Conservation (phyloP, 768 basidiomycete genomes). For the Exidia glandulosa region DNA sequence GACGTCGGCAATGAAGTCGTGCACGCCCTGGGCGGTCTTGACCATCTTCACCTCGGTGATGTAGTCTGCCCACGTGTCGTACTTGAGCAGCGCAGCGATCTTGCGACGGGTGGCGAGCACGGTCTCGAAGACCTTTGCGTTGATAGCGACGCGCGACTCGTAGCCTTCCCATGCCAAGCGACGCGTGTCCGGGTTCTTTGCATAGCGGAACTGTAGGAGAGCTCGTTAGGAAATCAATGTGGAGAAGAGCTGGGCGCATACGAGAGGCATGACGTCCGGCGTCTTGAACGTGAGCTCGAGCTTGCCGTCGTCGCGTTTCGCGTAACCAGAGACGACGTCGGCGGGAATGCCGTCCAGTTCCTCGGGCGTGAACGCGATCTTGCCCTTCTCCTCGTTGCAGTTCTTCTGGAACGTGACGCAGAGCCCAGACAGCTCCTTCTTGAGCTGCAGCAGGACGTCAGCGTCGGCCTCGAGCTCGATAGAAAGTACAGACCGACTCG, state of each 20-base stretch:
- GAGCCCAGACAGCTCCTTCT: conserved; percentile 66
- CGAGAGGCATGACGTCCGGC: conserved; percentile 41
- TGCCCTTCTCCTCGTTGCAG: not conserved
- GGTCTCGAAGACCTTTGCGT: conserved; percentile 58
- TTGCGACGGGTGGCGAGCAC: conserved; percentile 59
- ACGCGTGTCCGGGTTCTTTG: conserved; percentile 59
- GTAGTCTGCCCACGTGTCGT: conserved; percentile 77
- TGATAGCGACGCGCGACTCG: conserved; percentile 57
- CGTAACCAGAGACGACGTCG: not conserved
- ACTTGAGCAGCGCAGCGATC: conserved; percentile 57
- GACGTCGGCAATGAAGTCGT: conserved; percentile 72
- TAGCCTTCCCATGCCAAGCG: conserved; percentile 51
- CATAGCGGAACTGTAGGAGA: conserved; percentile 59
- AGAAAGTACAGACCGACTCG: conserved; percentile 18
- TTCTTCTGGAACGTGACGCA: conserved; percentile 54
- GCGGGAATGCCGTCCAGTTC: not conserved
- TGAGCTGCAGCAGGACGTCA: conserved; percentile 23
- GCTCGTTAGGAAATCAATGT: not conserved
- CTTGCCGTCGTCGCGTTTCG: not conserved
- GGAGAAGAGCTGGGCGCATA: conserved; percentile 20
- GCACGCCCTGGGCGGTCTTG: conserved; percentile 52
- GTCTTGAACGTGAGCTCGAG: not conserved
- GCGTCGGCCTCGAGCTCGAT: not conserved
- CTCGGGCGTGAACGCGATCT: not conserved
- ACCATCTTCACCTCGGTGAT: conserved; percentile 81